Conservation (phyloP, 1,284 basidiomycete genomes). For the Puccinia novopanici region DNA sequence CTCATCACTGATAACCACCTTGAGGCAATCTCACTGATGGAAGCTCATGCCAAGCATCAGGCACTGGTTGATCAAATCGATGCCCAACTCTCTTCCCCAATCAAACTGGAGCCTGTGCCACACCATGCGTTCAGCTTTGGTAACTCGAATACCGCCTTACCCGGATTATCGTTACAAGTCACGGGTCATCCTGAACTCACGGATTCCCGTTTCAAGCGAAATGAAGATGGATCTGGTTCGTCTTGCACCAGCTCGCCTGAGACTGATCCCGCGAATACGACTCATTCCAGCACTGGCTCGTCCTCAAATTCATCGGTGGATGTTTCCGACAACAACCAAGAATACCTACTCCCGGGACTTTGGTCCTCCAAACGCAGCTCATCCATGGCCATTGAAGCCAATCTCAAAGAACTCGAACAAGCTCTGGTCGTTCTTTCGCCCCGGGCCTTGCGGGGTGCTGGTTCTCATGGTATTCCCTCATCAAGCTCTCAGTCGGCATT, state of each 20-base stretch:
- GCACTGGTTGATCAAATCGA: conserved; percentile 23
- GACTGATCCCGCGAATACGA: neutral
- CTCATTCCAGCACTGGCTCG: conserved; percentile 17
- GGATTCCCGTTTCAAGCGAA: neutral
- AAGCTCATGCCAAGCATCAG: conserved; percentile 19
- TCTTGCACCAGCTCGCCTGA: neutral
- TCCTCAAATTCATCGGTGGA: neutral
- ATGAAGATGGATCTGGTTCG: neutral
- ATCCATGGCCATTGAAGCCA: conserved; percentile 25
- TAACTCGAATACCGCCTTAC: neutral
- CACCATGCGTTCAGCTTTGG: neutral
- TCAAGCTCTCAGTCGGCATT: neutral
- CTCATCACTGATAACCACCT: conserved; percentile 4
- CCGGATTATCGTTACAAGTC: neutral
- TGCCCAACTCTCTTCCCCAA: conserved; percentile 23
- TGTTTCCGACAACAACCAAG: conserved; percentile 2
- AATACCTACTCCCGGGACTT: neutral
- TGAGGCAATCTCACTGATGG: conserved; percentile 10
- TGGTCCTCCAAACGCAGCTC: conserved; percentile 14
- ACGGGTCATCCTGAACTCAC: neutral
- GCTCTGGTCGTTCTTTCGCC: conserved; percentile 32
- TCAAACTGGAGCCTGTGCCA: conserved; percentile 6
- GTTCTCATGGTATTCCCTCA: neutral
- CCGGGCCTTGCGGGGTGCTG: neutral
- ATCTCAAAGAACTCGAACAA: conserved; percentile 43